Evolutionary conservation across 176 grass and related monocot species (phyloP), one percentile per base, ranked within the genome.

Genomic region (Puya raimondii): DNA sequence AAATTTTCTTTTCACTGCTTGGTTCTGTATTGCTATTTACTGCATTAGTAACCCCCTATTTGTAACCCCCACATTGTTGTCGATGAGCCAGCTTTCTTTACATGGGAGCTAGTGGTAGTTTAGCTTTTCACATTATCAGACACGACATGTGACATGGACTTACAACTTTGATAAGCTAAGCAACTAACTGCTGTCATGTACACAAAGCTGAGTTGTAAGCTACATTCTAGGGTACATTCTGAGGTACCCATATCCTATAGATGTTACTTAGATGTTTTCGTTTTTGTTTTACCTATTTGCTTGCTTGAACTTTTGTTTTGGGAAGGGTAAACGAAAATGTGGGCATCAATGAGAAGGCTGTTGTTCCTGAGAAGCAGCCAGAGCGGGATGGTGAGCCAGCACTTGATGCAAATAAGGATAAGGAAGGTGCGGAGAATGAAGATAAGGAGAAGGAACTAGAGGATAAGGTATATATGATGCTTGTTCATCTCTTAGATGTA

Each of bases 371-470:
- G 73, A 75, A 75, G 64, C 63, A 66, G 42, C 2, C 56, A 61
- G 47, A 64, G 72, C 1, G 16, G 23, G 73, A 75, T 12, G 63
- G 14, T 53, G 63, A 17, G 15, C 25, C 49, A 21, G 51, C 63
- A 13, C 42, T 50, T 67, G 64, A 67, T 25, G 61, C 53, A 16
- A 33, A 48, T 47, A 75, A 75, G 64, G 73, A 67, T 14, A 27
- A 53, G 9, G 71, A 64, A 42, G 73, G 48, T 10, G 47, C 22
- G 42, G 23, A 51, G 59, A 72, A 72, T 61, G 70, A 59, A 10
- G 12, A 14, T 11, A 64, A 66, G 66, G 73, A 75, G 25, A 75
- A 75, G 63, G 64, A 67, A 66, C 56, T n/a, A 18, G 73, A 75
- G 63, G 64, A 75, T 65, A 66, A 67, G 73, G 73, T 75, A 10